A percentile compares a stretch with the other conserved stretches of the same genome.
Conservation (phyloP, 305 asterid genomes). For the Fraxinus latifolia region DNA sequence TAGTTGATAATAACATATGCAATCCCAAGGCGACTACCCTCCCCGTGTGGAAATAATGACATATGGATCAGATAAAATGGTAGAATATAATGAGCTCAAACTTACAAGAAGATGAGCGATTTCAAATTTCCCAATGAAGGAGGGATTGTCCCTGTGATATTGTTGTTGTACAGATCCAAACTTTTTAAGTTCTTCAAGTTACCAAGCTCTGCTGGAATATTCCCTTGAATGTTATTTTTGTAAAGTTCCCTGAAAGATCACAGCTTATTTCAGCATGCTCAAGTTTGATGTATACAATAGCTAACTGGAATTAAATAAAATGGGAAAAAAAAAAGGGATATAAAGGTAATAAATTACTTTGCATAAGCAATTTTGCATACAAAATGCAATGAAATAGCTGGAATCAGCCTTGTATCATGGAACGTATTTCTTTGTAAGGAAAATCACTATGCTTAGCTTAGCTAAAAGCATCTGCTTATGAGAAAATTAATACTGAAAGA, state of each 20-base stretch:
- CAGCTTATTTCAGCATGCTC: slow-evolving; percentile 6
- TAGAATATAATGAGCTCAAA: slow-evolving; percentile 8
- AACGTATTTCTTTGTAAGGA: neutral
- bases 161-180: slow-evolving; percentile 76
- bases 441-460: neutral
- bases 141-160: slow-evolving; percentile 59
- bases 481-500: neutral
- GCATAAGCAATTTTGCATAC: neutral
- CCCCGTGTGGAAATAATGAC: neutral
- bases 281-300: neutral
- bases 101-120: slow-evolving; percentile 66
- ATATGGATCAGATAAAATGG: neutral
- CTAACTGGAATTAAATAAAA: neutral
- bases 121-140: slow-evolving; percentile 58
- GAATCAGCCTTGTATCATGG: neutral
- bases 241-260: slow-evolving; percentile 65
- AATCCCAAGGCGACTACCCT: neutral
- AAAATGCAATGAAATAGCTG: neutral
- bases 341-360: neutral
- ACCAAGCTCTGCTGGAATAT: slow-evolving; percentile 63
- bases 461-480: neutral
- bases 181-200: slow-evolving; percentile 67
- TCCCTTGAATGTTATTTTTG: slow-evolving; percentile 64
- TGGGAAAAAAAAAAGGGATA: neutral
- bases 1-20: neutral